Conservation (phyloP, 768 basidiomycete genomes). For the Trametes cinnabarina region DNA sequence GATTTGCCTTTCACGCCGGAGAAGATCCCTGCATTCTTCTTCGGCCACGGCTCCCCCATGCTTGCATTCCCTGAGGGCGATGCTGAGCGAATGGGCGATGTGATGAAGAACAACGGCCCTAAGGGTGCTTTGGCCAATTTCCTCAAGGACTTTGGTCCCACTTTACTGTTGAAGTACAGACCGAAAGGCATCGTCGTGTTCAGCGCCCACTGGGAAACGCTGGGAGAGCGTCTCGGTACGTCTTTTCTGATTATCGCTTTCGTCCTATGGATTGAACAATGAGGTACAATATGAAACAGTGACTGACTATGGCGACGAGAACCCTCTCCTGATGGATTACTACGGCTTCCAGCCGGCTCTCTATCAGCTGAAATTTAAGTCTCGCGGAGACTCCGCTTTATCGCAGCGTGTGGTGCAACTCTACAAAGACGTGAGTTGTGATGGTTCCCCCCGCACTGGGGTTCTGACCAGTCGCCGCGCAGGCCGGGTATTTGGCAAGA, state of each 20-base stretch:
- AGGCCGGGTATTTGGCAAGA: conserved; percentile 57
- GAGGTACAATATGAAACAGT: conserved; percentile 38
- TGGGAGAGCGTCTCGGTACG: conserved; percentile 54
- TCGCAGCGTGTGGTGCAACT: conserved; percentile 59
- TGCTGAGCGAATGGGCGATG: background rate
- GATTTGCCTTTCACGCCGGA: conserved; percentile 53
- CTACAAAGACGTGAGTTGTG: conserved; percentile 47
- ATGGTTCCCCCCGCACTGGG: background rate
- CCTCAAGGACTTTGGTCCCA: conserved; percentile 63
- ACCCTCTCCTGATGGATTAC: conserved; percentile 74
- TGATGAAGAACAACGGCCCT: conserved; percentile 37
- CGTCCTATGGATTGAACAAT: conserved; percentile 2
- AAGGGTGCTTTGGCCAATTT: conserved; percentile 57
- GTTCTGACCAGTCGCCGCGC: background rate
- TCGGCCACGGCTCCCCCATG: conserved; percentile 65
- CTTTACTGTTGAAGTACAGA: conserved; percentile 63
- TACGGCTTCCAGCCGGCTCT: conserved; percentile 60
- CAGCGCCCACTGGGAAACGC: conserved; percentile 81
- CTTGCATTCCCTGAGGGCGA: conserved; percentile 38
- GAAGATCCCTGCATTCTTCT: conserved; percentile 76
- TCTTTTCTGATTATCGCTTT: background rate
- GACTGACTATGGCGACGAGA: conserved; percentile 74
- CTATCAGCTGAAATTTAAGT: conserved; percentile 67
- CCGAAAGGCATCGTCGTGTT: conserved; percentile 81
- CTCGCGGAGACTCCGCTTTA: conserved; percentile 57